These are phyloP conservation scores for Penicillium simplicissimum DNA, from an alignment of 495 filamentous ascomycete species.

Conservation along the genomic window DNA sequence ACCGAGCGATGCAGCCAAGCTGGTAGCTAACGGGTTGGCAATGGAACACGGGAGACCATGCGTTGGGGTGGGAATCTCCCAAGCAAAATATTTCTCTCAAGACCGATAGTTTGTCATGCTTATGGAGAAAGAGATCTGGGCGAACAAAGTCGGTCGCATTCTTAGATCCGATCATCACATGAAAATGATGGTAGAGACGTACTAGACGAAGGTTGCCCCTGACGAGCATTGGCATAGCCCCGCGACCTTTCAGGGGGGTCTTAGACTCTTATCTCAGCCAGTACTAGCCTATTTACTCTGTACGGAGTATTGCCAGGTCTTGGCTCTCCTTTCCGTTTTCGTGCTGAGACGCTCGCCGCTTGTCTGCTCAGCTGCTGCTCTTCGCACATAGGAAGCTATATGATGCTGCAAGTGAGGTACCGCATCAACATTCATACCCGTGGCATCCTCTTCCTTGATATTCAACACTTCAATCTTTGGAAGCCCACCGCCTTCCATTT, in stretches of 20 bases:
- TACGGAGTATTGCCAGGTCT: too few relatives aligned
- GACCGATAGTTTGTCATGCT: constrained; percentile 4
- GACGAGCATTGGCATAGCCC: not conserved
- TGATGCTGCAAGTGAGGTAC: too few relatives aligned
- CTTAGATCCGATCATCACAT: not conserved
- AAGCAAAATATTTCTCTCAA: constrained; percentile 3
- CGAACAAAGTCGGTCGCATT: not conserved
- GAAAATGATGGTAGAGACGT: not conserved
- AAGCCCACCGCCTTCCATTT: too few relatives aligned
- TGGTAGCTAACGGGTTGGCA: constrained; percentile 11
- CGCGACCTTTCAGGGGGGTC: not conserved
- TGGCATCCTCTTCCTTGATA: too few relatives aligned
- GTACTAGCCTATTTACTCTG: not conserved
- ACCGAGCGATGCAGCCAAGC: constrained; percentile 21
- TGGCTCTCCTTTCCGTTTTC: too few relatives aligned
- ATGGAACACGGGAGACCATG: constrained; percentile 15
- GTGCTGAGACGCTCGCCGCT: too few relatives aligned
- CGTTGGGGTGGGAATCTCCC: not conserved
- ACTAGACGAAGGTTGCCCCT: not conserved
- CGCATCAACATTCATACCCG: too few relatives aligned
- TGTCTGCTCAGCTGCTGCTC: too few relatives aligned
- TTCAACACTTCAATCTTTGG: too few relatives aligned
- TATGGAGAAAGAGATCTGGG: not conserved
- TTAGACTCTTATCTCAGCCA: not conserved
- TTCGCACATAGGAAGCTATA: too few relatives aligned